These are phyloP conservation scores for Secale cereale DNA, from an alignment of 176 grass and related monocot genomes.

Conservation along the genomic window DNA sequence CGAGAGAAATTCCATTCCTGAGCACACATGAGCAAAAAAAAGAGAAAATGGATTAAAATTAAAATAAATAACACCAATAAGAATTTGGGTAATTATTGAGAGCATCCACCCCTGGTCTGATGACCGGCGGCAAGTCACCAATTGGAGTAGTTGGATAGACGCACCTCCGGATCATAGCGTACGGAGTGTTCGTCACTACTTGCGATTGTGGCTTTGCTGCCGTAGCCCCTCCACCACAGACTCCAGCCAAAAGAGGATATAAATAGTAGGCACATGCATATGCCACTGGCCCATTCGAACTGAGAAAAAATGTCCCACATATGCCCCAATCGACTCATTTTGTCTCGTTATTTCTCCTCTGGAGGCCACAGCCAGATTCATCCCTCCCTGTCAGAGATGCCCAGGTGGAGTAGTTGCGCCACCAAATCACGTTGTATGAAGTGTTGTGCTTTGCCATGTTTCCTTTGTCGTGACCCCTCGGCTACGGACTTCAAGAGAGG, in stretches of 20 bases:
- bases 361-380: constrained; percentile 7
- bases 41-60: no score
- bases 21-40: no score
- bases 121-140: no score
- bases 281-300: not conserved
- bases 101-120: not conserved
- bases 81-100: not conserved
- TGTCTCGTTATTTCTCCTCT: no score
- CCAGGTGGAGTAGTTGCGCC: no score
- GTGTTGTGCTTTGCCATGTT: no score
- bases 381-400: not conserved
- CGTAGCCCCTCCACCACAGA: not conserved
- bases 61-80: no score
- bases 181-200: not conserved
- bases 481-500: no score
- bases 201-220: not conserved
- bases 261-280: not conserved
- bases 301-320: not conserved
- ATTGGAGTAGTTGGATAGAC: not conserved
- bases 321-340: no score
- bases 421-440: no score
- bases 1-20: no score
- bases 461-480: no score
- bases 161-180: not conserved
- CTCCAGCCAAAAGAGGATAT: constrained; percentile 18